Conservation (phyloP, 1,284 basidiomycete genomes). For the Irpex rosettiformis region DNA sequence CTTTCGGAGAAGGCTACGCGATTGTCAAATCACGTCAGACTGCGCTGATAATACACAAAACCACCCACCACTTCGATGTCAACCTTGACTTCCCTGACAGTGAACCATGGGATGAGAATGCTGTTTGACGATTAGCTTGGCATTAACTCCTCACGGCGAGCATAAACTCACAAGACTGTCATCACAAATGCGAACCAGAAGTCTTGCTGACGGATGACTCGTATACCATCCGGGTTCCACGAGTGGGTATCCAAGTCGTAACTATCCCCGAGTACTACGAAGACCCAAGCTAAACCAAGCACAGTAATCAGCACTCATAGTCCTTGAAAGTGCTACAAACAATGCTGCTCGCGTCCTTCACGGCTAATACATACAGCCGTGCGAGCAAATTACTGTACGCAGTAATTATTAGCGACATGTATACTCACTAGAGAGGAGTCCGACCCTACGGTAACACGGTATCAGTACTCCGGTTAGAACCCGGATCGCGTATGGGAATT, state of each 20-base stretch:
- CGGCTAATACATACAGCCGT: constrained; percentile 10
- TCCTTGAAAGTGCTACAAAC: not conserved
- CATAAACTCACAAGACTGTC: constrained; percentile 33
- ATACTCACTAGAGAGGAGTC: constrained; percentile 50
- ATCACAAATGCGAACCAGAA: constrained; percentile 43
- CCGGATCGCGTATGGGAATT: constrained; percentile 16
- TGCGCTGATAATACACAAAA: not conserved
- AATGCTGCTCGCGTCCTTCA: constrained; percentile 2
- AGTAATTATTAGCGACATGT: constrained; percentile 11
- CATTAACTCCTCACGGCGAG: not conserved
- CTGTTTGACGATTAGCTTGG: constrained; percentile 18
- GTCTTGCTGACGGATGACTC: constrained; percentile 38
- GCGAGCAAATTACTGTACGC: not conserved
- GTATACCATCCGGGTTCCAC: constrained; percentile 35
- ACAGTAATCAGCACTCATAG: constrained; percentile 17
- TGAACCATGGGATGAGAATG: constrained; percentile 41
- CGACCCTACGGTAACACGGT: constrained; percentile 38
- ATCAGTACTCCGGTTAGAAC: constrained; percentile 18
- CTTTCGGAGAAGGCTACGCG: constrained; percentile 61
- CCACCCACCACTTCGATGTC: constrained; percentile 40
- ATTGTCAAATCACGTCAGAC: constrained; percentile 5
- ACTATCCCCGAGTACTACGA: constrained; percentile 41
- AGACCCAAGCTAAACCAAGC: constrained; percentile 34
- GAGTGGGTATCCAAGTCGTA: constrained; percentile 37
- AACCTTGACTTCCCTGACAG: constrained; percentile 38